Conservation (phyloP, 2,329 filamentous ascomycete species). For the Graphilbum sp. region DNA sequence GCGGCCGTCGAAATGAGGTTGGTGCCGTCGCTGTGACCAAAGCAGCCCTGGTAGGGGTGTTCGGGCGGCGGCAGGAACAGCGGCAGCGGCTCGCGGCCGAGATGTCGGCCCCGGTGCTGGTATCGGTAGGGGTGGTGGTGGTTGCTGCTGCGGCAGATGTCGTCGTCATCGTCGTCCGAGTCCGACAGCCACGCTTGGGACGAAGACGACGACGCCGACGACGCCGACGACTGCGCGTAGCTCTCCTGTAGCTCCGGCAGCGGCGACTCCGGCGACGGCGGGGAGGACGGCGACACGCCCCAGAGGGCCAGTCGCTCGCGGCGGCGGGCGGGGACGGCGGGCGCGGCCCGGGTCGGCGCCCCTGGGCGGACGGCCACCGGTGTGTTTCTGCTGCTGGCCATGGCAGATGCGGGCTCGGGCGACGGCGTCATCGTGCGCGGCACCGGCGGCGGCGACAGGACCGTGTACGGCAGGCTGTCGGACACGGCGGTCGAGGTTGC, state of each 20-base stretch:
- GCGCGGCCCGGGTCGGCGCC: constrained; percentile 3
- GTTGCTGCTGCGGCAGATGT: too few relatives aligned
- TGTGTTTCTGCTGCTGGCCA: too few relatives aligned
- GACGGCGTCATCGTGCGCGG: constrained; percentile 16
- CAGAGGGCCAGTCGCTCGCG: too few relatives aligned
- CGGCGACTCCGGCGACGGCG: constrained; percentile 18
- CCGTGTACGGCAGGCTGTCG: constrained; percentile 27
- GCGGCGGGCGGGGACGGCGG: constrained; percentile 2
- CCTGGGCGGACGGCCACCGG: neutral
- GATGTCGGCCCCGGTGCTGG: neutral
- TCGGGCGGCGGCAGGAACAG: constrained; percentile 2
- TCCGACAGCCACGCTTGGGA: constrained; percentile 1
- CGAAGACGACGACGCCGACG: too few relatives aligned
- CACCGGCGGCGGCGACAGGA: constrained; percentile 36
- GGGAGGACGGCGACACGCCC: too few relatives aligned
- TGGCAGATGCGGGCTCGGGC: too few relatives aligned
- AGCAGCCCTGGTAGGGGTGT: constrained; percentile 1
- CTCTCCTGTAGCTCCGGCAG: constrained; percentile 25
- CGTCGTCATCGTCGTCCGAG: constrained; percentile 1
- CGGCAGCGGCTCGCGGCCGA: neutral
- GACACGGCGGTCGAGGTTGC: constrained; percentile 30
- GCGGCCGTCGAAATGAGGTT: neutral
- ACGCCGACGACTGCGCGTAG: constrained; percentile 19
- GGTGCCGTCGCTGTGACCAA: constrained; percentile 6
- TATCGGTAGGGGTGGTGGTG: neutral